These are phyloP conservation scores for Aphelidium insulamus DNA, from an alignment of 371 early-diverging fungal species.

Conservation along the genomic window DNA sequence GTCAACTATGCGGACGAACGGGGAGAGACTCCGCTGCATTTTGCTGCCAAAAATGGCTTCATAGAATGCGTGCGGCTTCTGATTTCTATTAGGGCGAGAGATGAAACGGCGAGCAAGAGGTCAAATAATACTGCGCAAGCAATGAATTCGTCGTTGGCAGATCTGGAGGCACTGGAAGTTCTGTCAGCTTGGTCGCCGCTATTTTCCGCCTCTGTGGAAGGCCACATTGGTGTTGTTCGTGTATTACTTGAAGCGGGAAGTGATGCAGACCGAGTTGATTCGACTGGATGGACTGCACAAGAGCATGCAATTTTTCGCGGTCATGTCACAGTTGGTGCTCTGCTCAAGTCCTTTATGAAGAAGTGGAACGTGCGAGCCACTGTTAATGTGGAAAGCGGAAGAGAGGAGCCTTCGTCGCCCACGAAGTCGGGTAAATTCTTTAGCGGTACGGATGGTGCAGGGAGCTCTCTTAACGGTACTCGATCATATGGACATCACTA, in stretches of 20 bases:
- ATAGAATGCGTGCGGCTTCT: conserved; percentile 23
- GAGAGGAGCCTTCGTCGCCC: conserved; percentile 6
- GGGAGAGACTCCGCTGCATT: conserved; percentile 34
- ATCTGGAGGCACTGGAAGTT: conserved; percentile 12
- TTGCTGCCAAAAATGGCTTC: conserved; percentile 28
- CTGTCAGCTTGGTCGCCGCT: conserved; percentile 38
- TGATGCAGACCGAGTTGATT: conserved; percentile 19
- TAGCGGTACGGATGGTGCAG: conserved; percentile 8
- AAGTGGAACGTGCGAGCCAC: too few relatives aligned
- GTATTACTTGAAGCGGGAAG: conserved; percentile 27
- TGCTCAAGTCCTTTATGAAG: conserved; percentile 16
- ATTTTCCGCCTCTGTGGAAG: conserved; percentile 22
- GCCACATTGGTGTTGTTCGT: conserved; percentile 21
- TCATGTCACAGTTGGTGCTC: conserved; percentile 18
- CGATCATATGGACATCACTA: conserved; percentile 36
- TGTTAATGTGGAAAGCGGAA: too few relatives aligned
- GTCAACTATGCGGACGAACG: conserved; percentile 29
- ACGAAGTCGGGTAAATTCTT: conserved; percentile 6
- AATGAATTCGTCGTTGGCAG: not conserved
- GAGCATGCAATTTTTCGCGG: conserved; percentile 44
- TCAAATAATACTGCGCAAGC: conserved; percentile 1
- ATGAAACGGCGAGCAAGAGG: conserved; percentile 4
- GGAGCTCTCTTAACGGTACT: conserved; percentile 7
- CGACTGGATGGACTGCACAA: conserved; percentile 34
- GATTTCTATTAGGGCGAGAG: conserved; percentile 5